Conservation (phyloP, 345 rosid species). For the Eucalyptus decipiens region DNA sequence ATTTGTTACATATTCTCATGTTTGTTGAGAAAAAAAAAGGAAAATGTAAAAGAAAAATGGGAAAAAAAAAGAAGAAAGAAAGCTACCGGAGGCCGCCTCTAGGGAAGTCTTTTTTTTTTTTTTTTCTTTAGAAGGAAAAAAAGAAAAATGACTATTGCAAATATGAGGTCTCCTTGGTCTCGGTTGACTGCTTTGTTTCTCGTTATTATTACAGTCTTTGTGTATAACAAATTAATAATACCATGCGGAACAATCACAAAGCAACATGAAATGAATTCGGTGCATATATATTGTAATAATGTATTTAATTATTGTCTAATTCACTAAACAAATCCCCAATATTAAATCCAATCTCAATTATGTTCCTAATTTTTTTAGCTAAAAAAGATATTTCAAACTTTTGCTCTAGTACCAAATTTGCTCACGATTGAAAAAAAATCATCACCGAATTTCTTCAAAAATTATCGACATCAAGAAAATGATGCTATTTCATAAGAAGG, state of each 20-base stretch:
- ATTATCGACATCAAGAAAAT: background rate
- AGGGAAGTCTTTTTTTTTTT: no score
- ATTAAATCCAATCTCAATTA: background rate
- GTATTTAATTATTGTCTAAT: no score
- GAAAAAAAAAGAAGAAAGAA: no score
- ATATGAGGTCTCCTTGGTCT: background rate
- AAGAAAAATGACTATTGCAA: background rate
- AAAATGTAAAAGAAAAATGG: background rate
- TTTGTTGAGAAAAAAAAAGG: background rate
- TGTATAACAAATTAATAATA: background rate
- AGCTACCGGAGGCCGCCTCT: background rate
- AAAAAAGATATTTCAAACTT: background rate
- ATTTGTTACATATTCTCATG: background rate
- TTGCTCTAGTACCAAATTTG: accelerated
- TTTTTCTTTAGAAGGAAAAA: no score
- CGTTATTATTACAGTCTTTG: background rate
- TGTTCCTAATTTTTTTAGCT: background rate
- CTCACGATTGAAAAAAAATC: background rate
- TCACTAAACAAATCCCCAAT: background rate
- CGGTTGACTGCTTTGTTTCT: background rate
- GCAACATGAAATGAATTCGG: background rate
- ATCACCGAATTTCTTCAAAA: background rate
- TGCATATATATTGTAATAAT: no score
- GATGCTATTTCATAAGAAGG: background rate
- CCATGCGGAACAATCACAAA: background rate